Evolutionary conservation across 1,284 basidiomycete genomes (phyloP).

Genomic region (Phellinidium pouzarii): DNA sequence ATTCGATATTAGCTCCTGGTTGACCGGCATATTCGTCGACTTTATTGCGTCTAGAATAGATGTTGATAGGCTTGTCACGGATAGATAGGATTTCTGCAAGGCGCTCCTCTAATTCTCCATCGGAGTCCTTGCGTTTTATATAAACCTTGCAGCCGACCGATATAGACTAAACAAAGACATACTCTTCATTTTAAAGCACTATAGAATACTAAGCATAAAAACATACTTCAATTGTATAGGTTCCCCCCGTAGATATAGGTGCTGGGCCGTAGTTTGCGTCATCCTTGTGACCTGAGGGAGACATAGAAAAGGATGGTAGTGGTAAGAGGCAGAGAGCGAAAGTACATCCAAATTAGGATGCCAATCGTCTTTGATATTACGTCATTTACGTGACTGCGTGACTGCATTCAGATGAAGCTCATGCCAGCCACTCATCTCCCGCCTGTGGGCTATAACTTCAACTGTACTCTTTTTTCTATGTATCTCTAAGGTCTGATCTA

Average conservation of each 20-base stretch:
- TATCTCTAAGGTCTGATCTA: neutral
- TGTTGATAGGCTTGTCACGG: constrained; percentile 71
- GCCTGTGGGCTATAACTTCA: neutral
- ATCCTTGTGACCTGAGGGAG: constrained; percentile 26
- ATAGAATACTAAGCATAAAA: constrained; percentile 17
- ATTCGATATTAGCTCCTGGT: constrained; percentile 80
- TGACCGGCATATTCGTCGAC: constrained; percentile 40
- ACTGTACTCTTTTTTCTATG: neutral
- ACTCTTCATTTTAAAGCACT: constrained; percentile 24
- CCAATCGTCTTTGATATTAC: neutral
- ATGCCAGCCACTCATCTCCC: neutral
- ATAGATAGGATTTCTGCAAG: constrained; percentile 92
- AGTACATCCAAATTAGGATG: constrained; percentile 14
- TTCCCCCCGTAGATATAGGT: constrained; percentile 64
- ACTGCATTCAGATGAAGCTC: neutral
- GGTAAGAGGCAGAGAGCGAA: constrained; percentile 14
- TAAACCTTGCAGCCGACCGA: constrained; percentile 91
- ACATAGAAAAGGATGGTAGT: constrained; percentile 20
- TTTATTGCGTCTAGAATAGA: constrained; percentile 43
- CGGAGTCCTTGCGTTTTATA: constrained; percentile 71
- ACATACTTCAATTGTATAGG: constrained; percentile 67
- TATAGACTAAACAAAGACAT: constrained; percentile 54
- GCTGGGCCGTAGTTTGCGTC: constrained; percentile 49
- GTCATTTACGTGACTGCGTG: neutral
- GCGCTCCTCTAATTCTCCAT: constrained; percentile 77